A percentile compares a stretch with the other conserved stretches of the same genome.
Conservation (phyloP, 2,329 filamentous ascomycete genomes). For the Emergomyces africanus region DNA sequence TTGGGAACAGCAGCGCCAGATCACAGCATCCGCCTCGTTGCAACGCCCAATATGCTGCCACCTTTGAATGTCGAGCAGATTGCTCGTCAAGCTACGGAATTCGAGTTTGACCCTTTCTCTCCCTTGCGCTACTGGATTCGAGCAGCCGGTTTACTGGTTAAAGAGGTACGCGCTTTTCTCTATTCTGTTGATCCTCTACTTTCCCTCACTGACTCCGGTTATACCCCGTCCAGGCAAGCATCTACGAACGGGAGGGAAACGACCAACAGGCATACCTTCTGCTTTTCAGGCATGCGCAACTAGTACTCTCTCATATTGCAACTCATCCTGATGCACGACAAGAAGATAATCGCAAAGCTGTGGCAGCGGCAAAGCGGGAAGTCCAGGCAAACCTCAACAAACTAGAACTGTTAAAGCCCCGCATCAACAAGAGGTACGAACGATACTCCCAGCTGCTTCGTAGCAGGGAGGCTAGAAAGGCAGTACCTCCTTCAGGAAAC, state of each 20-base stretch:
- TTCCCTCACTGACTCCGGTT: not conserved
- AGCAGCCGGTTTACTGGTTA: slow-evolving; percentile 63
- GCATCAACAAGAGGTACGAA: slow-evolving; percentile 59
- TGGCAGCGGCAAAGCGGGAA: slow-evolving; percentile 46
- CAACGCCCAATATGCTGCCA: slow-evolving; percentile 17
- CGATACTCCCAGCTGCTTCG: slow-evolving; percentile 46
- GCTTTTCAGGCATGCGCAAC: slow-evolving; percentile 73
- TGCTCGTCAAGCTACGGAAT: slow-evolving; percentile 59
- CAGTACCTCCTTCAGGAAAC: slow-evolving; percentile 10
- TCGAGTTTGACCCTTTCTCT: slow-evolving; percentile 66
- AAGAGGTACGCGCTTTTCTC: slow-evolving; percentile 50
- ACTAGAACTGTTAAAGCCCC: slow-evolving; percentile 67
- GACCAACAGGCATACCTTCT: slow-evolving; percentile 81
- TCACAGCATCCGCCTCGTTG: not conserved
- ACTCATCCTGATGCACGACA: slow-evolving; percentile 63
- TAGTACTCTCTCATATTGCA: slow-evolving; percentile 65
- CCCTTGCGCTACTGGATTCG: slow-evolving; percentile 70
- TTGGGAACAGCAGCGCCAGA: not conserved
- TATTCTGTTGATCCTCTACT: not conserved
- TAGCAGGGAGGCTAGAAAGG: slow-evolving; percentile 33
- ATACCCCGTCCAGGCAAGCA: slow-evolving; percentile 50
- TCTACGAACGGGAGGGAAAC: slow-evolving; percentile 77
- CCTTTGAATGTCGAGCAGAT: slow-evolving; percentile 70
- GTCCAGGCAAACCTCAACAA: slow-evolving; percentile 53
- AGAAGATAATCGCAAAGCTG: slow-evolving; percentile 42